Base-by-base conservation (phyloP, 2,329 filamentous ascomycete genomes). In the Colletotrichum cordylinicola region DNA sequence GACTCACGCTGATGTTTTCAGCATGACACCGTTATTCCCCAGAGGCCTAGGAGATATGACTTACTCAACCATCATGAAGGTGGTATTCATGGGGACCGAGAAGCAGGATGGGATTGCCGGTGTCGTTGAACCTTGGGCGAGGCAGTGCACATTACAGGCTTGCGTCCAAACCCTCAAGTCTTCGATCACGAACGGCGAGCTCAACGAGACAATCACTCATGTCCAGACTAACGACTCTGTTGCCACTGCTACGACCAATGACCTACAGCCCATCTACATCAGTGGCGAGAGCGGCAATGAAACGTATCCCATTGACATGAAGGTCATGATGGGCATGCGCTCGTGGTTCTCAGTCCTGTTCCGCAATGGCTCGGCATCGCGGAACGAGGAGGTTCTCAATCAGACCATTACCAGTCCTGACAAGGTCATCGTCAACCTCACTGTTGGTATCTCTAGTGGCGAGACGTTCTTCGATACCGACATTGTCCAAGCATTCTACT, bases 401-500 rank as follows among this genome's bases (percentile, higher is more conserved):
- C 78, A 79, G 7, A 83, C 80, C 24, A 74, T 83, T 27, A 79
- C 79, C 9, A 43, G 72, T 4, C 68, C 75, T 7, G 77, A 79
- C 67, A 80, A 71, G 66, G 79, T 83, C 6, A 81, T 80, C 12
- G 82, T 83, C 43, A 83, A 83, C 66, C 78, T 83, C 10, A 83
- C 82, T 4, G 82, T 83, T 6, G 82, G 82, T 24, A 82, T 84
- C 35, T 81, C 81, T 3, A 80, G 78, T 9, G 82, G 82, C 15
- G 78, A 79, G 58, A 84, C 81, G 6, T 83, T 83, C 72, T 83
- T 83, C 76, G 82, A 83, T 69, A 83, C 81, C 2, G 84, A 85
- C 68, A 80, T 85, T 62, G 82, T 85, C 16, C 83, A 84, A 31
- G 83, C 83, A 4, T 85, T 85, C 65, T 85, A 85, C 78, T 84